Percentiles rank a stretch among this genome's conserved stretches.
phyloP scores from a whole-genome alignment of 805 yeast species.

The Naumovozyma castellii region DNA sequence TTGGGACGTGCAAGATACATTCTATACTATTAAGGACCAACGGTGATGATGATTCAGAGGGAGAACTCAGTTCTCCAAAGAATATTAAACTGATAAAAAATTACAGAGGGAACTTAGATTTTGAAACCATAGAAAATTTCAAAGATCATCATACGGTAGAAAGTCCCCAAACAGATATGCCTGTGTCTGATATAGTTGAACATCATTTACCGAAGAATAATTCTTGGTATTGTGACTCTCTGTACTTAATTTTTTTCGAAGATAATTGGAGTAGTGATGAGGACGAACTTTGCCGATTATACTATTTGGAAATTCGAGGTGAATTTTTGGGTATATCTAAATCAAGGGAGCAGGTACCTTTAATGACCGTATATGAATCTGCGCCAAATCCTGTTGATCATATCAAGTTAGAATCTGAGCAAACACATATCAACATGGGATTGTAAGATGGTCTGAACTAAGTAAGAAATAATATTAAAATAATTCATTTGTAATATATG shows the following conservation, averaged over 20 bases:
- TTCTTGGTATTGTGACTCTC: constrained; percentile 58
- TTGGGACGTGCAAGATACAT: constrained; percentile 61
- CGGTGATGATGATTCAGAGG: constrained; percentile 29
- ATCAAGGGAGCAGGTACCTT: constrained; percentile 35
- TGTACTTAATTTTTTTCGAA: constrained; percentile 55
- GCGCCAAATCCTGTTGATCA: constrained; percentile 93
- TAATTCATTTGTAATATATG: no score
- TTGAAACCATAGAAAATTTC: constrained; percentile 41
- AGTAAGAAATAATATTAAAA: no score
- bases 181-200: constrained; percentile 53
- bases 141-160: constrained; percentile 34
- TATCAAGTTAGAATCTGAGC: constrained; percentile 31
- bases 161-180: constrained; percentile 49
- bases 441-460: no score
- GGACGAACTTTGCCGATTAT: constrained; percentile 48
- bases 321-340: constrained; percentile 33
- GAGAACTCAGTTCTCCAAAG: constrained; percentile 53
- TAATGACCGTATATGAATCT: constrained; percentile 71
- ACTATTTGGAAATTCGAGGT: constrained; percentile 75
- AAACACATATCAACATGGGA: constrained; percentile 10
- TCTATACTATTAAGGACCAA: constrained; percentile 63
- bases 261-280: constrained; percentile 55
- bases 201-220: constrained; percentile 67
- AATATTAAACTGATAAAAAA: constrained; percentile 67
- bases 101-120: constrained; percentile 52